Base-by-base conservation (phyloP, 2,329 filamentous ascomycete species). In the Fusarium virguliforme region DNA sequence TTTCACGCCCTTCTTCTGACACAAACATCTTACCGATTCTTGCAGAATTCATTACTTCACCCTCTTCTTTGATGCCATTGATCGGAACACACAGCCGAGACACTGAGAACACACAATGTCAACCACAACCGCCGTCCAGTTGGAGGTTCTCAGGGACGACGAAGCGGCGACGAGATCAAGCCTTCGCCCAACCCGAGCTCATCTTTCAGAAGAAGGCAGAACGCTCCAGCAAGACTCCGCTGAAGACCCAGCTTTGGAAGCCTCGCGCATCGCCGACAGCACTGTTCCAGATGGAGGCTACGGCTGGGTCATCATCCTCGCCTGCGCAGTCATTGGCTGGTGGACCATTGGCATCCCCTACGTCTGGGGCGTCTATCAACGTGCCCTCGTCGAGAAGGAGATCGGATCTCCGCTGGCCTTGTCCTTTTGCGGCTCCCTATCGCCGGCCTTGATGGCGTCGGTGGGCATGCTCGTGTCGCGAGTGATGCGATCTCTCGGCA, bases 351-450 rank as follows among this genome's bases (percentile, higher is more conserved):
- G 88, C 30, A 86, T 84, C 1, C 83, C 82, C 8, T 89, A 89
- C 69, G 85, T 82, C 65, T 91, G 89, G 88, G 89, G 89, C 6
- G 83, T 91, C 0, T 80, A 90, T 13, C 89, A 91, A 75, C 83
- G 83, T 3, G 88, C 85, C 0, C 81, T 91, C 0, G 83, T 89
- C 0, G 78, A 84, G 37, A 77, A 84, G 18, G 80, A 81, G 0
- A 78, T 89, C 1, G 82, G 57, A 1, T 72, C 83, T 0, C 80
- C 87, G 0, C 84, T 85, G 0, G 89, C 86, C 0, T 78, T 91
- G 10, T 85, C 88, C 0, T 91, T 89, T 65, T 86, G 91, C 6
- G 89, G 89, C 0, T 87, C 85, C 0, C 75, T 85, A 10, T 75
- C 73, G 0, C 63, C 73, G 1, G 83, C 62, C 1, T 28, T 73